Conservation (phyloP, 106 monocot species). For the Allium cepa region DNA sequence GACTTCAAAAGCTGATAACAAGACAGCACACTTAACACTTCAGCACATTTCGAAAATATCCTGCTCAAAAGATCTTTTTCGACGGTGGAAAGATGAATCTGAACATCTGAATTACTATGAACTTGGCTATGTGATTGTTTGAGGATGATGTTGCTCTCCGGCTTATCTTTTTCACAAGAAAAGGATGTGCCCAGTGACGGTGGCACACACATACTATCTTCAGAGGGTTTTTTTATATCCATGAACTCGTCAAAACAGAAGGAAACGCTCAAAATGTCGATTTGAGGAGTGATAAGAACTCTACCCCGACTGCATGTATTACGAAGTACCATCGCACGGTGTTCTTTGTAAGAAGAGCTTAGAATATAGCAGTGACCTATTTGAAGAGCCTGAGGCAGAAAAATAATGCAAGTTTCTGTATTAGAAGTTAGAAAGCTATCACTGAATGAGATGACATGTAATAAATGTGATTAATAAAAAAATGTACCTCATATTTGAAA, state of each 20-base stretch:
- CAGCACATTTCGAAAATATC: conserved; percentile 10
- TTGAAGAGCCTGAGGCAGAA: conserved; percentile 31
- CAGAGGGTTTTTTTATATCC: conserved; percentile 2
- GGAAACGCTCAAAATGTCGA: conserved; percentile 38
- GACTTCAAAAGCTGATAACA: conserved; percentile 33
- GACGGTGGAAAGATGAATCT: conserved; percentile 29
- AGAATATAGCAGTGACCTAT: conserved; percentile 55
- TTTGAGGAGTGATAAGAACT: conserved; percentile 30
- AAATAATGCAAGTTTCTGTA: background rate
- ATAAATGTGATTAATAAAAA: background rate
- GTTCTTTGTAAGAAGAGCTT: conserved; percentile 26
- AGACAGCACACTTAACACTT: conserved; percentile 44
- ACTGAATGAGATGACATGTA: no score
- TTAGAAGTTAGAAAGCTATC: background rate
- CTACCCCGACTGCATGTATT: conserved; percentile 17
- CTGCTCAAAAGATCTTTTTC: conserved; percentile 15
- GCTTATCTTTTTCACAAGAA: background rate
- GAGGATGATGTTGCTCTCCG: conserved; percentile 15
- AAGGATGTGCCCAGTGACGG: background rate
- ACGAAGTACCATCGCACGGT: background rate
- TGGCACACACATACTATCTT: background rate
- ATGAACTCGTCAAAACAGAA: conserved; percentile 24
- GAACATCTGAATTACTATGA: conserved; percentile 26
- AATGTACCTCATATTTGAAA: conserved; percentile 51
- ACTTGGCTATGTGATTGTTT: conserved; percentile 12